Evolutionary conservation across 352 stramenopile genomes (phyloP), one percentile per base, ranked within the genome.

Genomic region (Pythium monospermum): DNA sequence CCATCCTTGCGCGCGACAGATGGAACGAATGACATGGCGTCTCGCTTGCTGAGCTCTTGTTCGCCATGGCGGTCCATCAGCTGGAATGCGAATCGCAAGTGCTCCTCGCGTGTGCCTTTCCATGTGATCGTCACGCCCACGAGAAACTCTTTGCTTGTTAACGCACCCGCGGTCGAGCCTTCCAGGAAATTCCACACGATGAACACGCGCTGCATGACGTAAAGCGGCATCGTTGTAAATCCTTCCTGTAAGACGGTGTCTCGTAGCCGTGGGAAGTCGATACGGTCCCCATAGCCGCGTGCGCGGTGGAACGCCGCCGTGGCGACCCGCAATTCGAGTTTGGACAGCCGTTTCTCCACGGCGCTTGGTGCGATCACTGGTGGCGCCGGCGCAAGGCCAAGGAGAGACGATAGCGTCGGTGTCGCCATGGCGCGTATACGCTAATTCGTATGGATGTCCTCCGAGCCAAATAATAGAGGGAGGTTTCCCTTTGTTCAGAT

Each of bases 81-180:
- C 52, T 71, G 59, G 27, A 74, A 85, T 11, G 68, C 45, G 33
- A 78, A 70, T 22, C 32, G 37, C n/a, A 84, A 35, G 10, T 73
- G 71, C 38, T 83, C 69, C n/a, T 75, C 61, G 3, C 49, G 66
- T 6, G 61, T 66, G 13, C 73, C 61, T 53, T 72, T 78, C 18
- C 28, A 50, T 5, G 59, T 53, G 27, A 65, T 45, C 33, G 55
- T 38, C 10, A 75, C 39, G 23, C 64, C 69, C 8, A 61, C 51
- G 25, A 73, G 43, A 32, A 85, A 85, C 33, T 75, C 66, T 13
- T 64, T 53, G 18, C 70, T 49, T 2, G 61, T 67, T n/a, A 71
- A 27, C 19, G 60, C 50, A 19, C 52, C 54, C 6, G 27, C 53
- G 18, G 44, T 43, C 16, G 43, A 42, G 35, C 36, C 42, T 18